Percentiles rank a stretch among this genome's conserved stretches.
These are phyloP conservation scores for Betula pendula DNA, from an alignment of 306 rosid species.

Conservation along the genomic window DNA sequence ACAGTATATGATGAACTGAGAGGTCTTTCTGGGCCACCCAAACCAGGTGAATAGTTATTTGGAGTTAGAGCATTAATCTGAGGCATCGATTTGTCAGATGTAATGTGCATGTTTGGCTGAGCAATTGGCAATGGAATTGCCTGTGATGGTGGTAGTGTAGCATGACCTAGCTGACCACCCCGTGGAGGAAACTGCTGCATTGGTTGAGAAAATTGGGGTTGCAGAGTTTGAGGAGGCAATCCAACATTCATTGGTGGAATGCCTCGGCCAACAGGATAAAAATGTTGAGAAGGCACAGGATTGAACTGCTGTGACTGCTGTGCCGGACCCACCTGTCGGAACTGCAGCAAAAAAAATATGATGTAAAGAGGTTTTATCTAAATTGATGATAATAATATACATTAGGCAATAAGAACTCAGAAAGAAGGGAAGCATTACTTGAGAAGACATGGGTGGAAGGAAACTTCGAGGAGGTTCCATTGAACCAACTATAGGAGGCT, in stretches of 20 bases:
- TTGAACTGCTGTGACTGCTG: conserved; percentile 74
- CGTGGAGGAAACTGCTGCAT: conserved; percentile 67
- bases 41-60: conserved; percentile 55
- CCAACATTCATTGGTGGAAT: conserved; percentile 67
- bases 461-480: conserved; percentile 72
- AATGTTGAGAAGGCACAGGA: conserved; percentile 67
- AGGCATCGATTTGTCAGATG: conserved; percentile 53
- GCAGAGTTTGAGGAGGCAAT: conserved; percentile 63
- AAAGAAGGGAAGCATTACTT: conserved; percentile 48
- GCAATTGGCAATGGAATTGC: conserved; percentile 57
- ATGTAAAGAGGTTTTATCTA: conserved; percentile 20
- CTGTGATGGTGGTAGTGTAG: conserved; percentile 52
- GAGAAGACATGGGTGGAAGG: conserved; percentile 65
- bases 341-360: conserved; percentile 47
- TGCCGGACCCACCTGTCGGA: conserved; percentile 65
- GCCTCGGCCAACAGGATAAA: conserved; percentile 70
- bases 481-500: conserved; percentile 67
- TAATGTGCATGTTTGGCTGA: conserved; percentile 57
- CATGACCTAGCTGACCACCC: conserved; percentile 59
- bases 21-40: conserved; percentile 64
- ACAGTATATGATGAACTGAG: conserved; percentile 72
- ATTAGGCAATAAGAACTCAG: conserved; percentile 13
- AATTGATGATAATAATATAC: conserved; percentile 2
- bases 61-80: conserved; percentile 62
- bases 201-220: conserved; percentile 65